Evolutionary conservation across 768 basidiomycete genomes (phyloP).

Genomic region (Suillus subalutaceus): DNA sequence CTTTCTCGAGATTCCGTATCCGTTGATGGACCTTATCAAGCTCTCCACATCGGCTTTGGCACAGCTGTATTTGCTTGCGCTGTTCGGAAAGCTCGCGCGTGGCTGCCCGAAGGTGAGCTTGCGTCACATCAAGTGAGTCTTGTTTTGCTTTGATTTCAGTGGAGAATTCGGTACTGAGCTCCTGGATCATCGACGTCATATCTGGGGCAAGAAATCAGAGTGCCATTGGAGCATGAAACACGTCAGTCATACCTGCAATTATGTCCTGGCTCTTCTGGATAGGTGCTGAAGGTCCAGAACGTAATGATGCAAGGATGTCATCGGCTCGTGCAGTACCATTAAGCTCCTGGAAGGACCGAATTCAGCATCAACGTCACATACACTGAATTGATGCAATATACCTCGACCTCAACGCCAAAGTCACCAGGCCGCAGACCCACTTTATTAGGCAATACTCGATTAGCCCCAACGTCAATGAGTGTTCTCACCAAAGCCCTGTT

Average conservation of each 20-base stretch:
- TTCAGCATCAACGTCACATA: constrained; percentile 7
- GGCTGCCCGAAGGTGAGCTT: constrained; percentile 83
- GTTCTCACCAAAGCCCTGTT: constrained; percentile 86
- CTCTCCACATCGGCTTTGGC: constrained; percentile 74
- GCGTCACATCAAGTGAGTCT: constrained; percentile 84
- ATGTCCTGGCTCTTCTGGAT: constrained; percentile 90
- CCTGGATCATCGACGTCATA: constrained; percentile 83
- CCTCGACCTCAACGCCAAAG: constrained; percentile 93
- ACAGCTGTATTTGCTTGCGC: constrained; percentile 78
- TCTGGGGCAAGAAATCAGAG: constrained; percentile 48
- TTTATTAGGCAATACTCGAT: constrained; percentile 87
- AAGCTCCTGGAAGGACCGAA: constrained; percentile 52
- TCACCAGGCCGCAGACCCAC: constrained; percentile 91
- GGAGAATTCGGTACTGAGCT: constrained; percentile 76
- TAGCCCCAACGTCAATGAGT: constrained; percentile 90
- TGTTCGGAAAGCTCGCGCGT: constrained; percentile 91
- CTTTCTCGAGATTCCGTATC: constrained; percentile 81
- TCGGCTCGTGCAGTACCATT: constrained; percentile 73
- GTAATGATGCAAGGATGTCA: constrained; percentile 75
- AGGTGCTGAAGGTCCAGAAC: constrained; percentile 73
- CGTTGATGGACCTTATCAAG: constrained; percentile 83
- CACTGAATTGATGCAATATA: constrained; percentile 35
- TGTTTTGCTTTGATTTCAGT: constrained; percentile 85
- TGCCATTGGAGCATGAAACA: neutral
- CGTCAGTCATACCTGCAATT: constrained; percentile 57